phyloP scores from a whole-genome alignment of 176 grass and related monocot genomes.

The Pontederia paniculata region DNA sequence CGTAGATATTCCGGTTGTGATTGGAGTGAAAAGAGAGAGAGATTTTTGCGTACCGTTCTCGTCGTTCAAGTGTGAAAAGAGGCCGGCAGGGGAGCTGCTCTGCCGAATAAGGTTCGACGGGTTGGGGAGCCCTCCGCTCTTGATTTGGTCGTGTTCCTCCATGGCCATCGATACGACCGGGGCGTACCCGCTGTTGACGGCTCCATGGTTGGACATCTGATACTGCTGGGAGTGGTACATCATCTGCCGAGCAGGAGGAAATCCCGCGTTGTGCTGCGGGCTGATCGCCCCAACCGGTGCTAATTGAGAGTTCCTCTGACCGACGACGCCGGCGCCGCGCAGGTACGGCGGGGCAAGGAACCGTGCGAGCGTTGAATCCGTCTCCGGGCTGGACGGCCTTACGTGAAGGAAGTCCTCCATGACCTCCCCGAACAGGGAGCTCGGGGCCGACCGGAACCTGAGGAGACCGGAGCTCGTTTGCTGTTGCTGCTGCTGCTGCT shows the following conservation, averaged over 20 bases:
- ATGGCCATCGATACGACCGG: conserved; percentile 12
- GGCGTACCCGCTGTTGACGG: not conserved
- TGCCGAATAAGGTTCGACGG: conserved; percentile 45
- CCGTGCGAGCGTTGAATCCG: not conserved
- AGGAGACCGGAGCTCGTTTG: conserved; percentile 16
- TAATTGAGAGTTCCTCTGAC: conserved; percentile 3
- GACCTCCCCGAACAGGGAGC: conserved; percentile 14
- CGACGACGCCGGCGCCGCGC: not conserved
- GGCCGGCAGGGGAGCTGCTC: conserved; percentile 76
- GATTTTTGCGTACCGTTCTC: conserved; percentile 51
- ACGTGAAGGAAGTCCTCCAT: conserved; percentile 2
- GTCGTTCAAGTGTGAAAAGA: conserved; percentile 62
- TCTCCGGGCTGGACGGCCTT: not conserved
- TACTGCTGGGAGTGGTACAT: not conserved
- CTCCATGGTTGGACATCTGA: not conserved
- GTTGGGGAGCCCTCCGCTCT: not conserved
- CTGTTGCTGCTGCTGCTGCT: not conserved
- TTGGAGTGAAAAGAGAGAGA: not conserved
- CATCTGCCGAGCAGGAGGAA: not conserved
- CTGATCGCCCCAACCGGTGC: not conserved
- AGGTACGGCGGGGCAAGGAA: not conserved
- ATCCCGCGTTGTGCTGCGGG: not conserved
- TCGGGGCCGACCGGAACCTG: conserved; percentile 16
- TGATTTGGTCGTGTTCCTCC: conserved; percentile 28
- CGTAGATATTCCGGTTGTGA: not conserved